These are phyloP conservation scores for Vicia faba DNA, from an alignment of 306 rosid species.

Conservation along the genomic window DNA sequence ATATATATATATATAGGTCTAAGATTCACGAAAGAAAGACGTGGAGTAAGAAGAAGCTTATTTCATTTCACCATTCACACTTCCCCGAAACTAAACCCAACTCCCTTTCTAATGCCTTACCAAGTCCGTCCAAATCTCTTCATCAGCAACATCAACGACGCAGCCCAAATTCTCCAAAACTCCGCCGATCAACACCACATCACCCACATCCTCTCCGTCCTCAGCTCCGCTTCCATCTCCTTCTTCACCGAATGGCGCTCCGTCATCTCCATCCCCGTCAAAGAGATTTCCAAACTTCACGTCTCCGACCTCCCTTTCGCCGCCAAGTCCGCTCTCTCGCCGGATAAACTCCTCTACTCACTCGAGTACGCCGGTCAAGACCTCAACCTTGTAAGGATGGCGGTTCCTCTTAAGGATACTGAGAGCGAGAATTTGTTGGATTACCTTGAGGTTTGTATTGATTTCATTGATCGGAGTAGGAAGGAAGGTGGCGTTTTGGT, in stretches of 20 bases:
- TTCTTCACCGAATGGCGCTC: conserved; percentile 82
- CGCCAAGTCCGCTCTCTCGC: conserved; percentile 50
- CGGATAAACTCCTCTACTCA: conserved; percentile 64
- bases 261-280: conserved; percentile 54
- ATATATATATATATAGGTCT: too few relatives aligned
- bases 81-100: background rate
- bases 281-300: conserved; percentile 62
- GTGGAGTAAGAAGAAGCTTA: too few relatives aligned
- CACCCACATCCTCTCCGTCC: conserved; percentile 80
- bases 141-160: conserved; percentile 80
- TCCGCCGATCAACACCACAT: conserved; percentile 42
- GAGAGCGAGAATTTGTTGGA: conserved; percentile 81
- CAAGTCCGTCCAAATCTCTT: conserved; percentile 75
- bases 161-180: conserved; percentile 68
- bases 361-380: conserved; percentile 83
- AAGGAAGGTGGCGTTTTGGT: conserved; percentile 87
- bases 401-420: conserved; percentile 79
- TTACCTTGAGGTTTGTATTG: conserved; percentile 76
- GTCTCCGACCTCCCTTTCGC: conserved; percentile 38
- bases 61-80: background rate
- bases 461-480: conserved; percentile 72
- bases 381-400: conserved; percentile 81
- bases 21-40: too few relatives aligned
- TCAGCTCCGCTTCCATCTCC: conserved; percentile 75
- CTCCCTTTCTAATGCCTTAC: conserved; percentile 60